Conservation (phyloP, 2,329 filamentous ascomycete genomes). For the Penicillium sp. region DNA sequence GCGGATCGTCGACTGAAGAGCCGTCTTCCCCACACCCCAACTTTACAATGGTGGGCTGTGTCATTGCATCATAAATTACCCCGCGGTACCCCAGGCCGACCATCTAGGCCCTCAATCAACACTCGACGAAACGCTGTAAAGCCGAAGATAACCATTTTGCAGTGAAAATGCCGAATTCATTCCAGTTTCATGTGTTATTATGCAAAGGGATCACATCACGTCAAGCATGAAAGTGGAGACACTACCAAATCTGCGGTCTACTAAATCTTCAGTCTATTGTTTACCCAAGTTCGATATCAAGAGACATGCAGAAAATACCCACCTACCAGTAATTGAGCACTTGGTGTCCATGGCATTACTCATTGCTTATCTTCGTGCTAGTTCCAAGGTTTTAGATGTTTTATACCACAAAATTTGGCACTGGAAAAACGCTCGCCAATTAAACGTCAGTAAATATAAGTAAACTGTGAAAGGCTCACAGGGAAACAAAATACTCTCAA, state of each 20-base stretch:
- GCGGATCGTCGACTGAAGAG: neutral
- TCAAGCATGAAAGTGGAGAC: neutral
- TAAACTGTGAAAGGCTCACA: no score
- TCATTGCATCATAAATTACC: neutral
- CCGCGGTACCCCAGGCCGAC: neutral
- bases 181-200: neutral
- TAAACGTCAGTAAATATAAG: no score
- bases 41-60: neutral
- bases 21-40: neutral
- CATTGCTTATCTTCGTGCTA: neutral
- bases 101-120: neutral
- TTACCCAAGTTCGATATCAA: neutral
- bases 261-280: neutral
- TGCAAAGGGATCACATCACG: neutral
- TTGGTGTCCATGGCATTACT: neutral
- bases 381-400: no score
- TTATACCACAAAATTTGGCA: no score
- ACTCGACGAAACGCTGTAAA: neutral
- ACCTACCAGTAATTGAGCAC: neutral
- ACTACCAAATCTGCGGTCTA: neutral
- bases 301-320: neutral
- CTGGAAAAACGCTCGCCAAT: no score
- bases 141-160: neutral
- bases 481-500: no score
- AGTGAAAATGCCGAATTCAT: neutral